phyloP scores from a whole-genome alignment of 257 asterid species.

The Fraxinus anomala region DNA sequence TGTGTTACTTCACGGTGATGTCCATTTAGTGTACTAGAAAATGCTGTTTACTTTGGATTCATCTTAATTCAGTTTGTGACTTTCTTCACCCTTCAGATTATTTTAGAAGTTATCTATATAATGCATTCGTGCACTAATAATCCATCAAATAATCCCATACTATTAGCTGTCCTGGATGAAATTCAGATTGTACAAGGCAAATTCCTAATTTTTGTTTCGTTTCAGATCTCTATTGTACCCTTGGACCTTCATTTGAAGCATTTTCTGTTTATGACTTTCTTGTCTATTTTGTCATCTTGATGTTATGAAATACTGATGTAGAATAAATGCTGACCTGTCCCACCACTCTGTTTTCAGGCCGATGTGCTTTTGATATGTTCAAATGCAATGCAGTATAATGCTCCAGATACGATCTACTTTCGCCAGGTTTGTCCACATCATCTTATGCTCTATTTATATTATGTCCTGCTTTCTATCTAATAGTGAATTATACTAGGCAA shows the following conservation, averaged over 20 bases:
- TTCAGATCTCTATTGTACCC: constrained; percentile 8
- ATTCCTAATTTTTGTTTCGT: not conserved
- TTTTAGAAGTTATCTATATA: not conserved
- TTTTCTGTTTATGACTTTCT: not conserved
- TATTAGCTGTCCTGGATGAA: not conserved
- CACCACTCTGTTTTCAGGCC: constrained; percentile 52
- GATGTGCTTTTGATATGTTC: constrained; percentile 88
- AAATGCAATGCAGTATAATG: constrained; percentile 91
- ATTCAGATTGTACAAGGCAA: constrained; percentile 2
- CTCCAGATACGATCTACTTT: constrained; percentile 74
- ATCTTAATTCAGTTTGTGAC: not conserved
- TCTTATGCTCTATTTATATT: constrained; percentile 8
- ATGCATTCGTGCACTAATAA: not conserved
- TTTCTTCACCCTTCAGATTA: not conserved
- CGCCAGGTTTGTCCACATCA: constrained; percentile 68
- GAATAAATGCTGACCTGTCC: constrained; percentile 15
- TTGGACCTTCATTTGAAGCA: constrained; percentile 10
- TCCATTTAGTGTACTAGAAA: not conserved
- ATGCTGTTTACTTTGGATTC: not conserved
- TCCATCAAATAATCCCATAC: not conserved
- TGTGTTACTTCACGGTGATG: constrained; percentile 1
- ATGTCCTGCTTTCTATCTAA: constrained; percentile 25
- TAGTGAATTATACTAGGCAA: constrained; percentile 57
- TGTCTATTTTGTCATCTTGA: not conserved
- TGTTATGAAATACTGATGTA: constrained; percentile 10